Percentiles rank a stretch among this genome's conserved stretches.
Evolutionary conservation across 2,329 filamentous ascomycete species (phyloP).

Genomic region (Apiospora pterosperma): DNA sequence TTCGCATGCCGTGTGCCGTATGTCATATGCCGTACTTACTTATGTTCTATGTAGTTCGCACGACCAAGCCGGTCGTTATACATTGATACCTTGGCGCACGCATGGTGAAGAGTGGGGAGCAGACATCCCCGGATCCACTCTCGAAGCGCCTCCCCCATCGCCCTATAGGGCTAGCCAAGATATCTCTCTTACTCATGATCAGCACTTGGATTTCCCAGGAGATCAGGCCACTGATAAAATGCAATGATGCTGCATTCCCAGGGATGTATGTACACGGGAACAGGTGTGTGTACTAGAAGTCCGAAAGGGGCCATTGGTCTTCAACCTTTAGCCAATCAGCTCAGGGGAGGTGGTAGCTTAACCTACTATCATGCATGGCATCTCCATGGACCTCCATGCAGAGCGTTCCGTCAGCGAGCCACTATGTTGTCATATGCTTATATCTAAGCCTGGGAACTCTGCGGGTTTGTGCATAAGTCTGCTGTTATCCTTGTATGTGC

Average conservation of each 20-base stretch:
- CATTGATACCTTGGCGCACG: too few species aligned
- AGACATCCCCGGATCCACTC: too few species aligned
- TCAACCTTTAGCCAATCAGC: not conserved
- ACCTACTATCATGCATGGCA: not conserved
- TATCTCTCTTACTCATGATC: not conserved
- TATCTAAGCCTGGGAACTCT: not conserved
- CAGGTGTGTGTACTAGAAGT: not conserved
- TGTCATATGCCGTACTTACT: too few species aligned
- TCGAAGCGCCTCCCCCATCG: too few species aligned
- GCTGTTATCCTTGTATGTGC: not conserved
- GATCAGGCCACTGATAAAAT: not conserved
- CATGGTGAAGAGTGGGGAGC: too few species aligned
- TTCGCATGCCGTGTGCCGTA: not conserved
- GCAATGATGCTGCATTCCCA: not conserved
- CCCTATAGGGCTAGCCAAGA: not conserved
- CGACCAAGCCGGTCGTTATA: too few species aligned
- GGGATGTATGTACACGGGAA: not conserved
- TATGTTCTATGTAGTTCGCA: too few species aligned
- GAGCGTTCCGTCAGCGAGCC: not conserved
- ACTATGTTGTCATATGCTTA: not conserved
- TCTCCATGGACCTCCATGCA: not conserved
- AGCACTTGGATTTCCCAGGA: not conserved
- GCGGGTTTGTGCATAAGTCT: too few species aligned
- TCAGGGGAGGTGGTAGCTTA: too few species aligned
- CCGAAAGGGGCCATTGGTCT: not conserved